Evolutionary conservation across 345 rosid species (phyloP).

Genomic region (Trapa bicornis): DNA sequence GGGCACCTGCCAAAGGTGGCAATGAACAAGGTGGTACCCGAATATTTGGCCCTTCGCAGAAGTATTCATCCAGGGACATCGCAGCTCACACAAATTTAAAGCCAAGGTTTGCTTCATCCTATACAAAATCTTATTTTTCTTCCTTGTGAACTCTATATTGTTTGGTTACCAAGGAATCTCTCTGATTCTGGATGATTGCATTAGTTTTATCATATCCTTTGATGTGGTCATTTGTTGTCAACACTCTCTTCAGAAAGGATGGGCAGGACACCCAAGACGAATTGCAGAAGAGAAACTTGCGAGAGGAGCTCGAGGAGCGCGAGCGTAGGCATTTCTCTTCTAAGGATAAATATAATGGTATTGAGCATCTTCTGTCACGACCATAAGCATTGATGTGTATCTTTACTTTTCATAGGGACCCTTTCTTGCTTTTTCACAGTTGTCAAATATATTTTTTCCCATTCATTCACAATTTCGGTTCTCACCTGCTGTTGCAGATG

Average conservation of each 20-base stretch:
- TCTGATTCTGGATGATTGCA: background rate
- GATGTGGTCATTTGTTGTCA: background rate
- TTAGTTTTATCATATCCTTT: background rate
- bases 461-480: no score
- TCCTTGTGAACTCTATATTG: background rate
- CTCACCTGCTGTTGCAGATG: conserved; percentile 34
- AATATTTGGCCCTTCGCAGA: conserved; percentile 95
- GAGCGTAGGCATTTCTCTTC: conserved; percentile 85
- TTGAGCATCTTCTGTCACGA: conserved; percentile 10
- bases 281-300: conserved; percentile 65
- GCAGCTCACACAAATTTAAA: conserved; percentile 83
- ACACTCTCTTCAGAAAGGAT: conserved; percentile 41
- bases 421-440: no score
- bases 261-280: conserved; percentile 94
- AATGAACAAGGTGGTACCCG: conserved; percentile 97
- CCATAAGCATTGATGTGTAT: no score
- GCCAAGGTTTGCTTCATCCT: conserved; percentile 44
- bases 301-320: conserved; percentile 82
- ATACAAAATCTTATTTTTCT: background rate
- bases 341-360: conserved; percentile 62
- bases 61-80: conserved; percentile 85
- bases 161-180: background rate
- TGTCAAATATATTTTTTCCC: no score
- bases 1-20: conserved; percentile 99
- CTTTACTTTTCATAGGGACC: no score